These are phyloP conservation scores for Hepatocystis sp. DNA, from an alignment of 169 alveolate genomes.

Conservation along the genomic window DNA sequence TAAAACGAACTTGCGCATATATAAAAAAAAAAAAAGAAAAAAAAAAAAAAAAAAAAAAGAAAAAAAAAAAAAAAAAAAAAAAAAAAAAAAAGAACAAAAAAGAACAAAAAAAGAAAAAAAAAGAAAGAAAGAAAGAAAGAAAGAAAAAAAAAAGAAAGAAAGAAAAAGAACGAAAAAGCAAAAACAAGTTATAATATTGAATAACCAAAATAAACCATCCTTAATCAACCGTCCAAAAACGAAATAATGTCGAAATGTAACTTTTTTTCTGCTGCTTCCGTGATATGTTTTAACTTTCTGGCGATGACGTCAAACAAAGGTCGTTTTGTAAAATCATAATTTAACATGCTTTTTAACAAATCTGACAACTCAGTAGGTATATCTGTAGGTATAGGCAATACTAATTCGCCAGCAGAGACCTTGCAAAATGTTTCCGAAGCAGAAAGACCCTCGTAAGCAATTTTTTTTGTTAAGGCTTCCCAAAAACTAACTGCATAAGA, in stretches of 20 bases:
- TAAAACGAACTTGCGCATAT: not conserved
- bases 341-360: conserved; percentile 36
- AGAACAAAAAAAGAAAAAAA: no score
- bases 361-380: conserved; percentile 43
- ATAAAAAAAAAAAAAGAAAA: not conserved
- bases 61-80: not conserved
- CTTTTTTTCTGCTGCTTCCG: conserved; percentile 24
- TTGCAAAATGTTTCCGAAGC: conserved; percentile 75
- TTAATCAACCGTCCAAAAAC: conserved; percentile 62
- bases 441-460: conserved; percentile 79
- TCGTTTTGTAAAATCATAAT: conserved; percentile 64
- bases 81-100: not conserved
- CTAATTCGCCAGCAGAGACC: conserved; percentile 53
- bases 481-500: conserved; percentile 80
- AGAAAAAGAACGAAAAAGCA: no score
- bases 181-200: no score
- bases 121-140: no score
- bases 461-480: conserved; percentile 76
- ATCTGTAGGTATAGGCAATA: conserved; percentile 66
- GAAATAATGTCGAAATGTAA: conserved; percentile 51
- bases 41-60: not conserved
- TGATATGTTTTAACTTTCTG: conserved; percentile 27
- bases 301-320: conserved; percentile 70
- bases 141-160: no score
- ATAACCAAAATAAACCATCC: no score